Evolutionary conservation across 2,329 filamentous ascomycete genomes (phyloP).

Genomic region (Clonostachys byssicola): DNA sequence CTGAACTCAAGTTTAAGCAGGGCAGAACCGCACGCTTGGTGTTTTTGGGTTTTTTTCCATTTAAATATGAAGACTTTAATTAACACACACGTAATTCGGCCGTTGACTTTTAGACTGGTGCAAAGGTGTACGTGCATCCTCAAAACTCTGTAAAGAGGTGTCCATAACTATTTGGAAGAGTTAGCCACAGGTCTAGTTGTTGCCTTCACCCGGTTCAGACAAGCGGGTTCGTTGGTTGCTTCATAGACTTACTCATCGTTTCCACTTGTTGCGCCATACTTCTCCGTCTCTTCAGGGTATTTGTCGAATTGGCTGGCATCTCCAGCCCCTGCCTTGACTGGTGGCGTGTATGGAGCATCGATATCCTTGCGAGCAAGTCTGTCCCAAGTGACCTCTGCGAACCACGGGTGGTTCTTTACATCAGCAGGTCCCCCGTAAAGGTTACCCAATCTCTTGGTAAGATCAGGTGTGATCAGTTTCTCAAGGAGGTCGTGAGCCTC

Average conservation of each 20-base stretch:
- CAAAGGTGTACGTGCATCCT: not conserved
- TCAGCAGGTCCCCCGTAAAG: constrained; percentile 86
- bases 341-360: constrained; percentile 94
- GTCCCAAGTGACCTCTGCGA: constrained; percentile 97
- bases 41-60: too few species aligned
- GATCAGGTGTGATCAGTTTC: constrained; percentile 87
- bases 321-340: constrained; percentile 87
- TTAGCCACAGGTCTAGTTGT: constrained; percentile 1
- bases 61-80: too few species aligned
- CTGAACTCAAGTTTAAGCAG: too few species aligned
- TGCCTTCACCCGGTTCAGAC: not conserved
- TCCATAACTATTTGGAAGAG: not conserved
- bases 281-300: constrained; percentile 94
- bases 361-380: constrained; percentile 92
- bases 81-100: too few species aligned
- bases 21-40: too few species aligned
- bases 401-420: constrained; percentile 95
- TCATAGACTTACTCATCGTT: constrained; percentile 73
- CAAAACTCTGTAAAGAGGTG: constrained; percentile 4
- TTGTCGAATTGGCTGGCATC: constrained; percentile 98
- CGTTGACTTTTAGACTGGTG: not conserved
- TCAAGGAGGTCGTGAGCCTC: constrained; percentile 92
- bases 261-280: constrained; percentile 70
- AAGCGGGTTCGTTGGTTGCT: not conserved
- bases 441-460: constrained; percentile 94